Evolutionary conservation across 305 asterid genomes (phyloP), one percentile per base, ranked within the genome.

Genomic region (Plantago coronopus): DNA sequence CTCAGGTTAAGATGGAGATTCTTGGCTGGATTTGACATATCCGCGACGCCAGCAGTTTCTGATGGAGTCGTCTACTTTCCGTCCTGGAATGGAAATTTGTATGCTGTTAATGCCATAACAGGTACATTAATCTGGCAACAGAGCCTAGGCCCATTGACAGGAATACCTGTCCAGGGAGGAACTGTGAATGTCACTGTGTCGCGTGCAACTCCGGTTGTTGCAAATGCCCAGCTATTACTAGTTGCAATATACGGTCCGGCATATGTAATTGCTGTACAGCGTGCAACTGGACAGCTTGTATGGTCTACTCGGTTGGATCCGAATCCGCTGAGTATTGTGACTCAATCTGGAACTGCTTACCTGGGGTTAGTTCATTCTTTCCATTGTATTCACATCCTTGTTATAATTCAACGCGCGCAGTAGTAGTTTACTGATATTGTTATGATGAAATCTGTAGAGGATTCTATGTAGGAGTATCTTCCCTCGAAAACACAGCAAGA

Each of bases 21-120:
- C 72, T n/a, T 58, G 11, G 81, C 97, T 0, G 95, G 95, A 3
- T 83, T 79, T 5, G 97, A 89, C 71, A 72, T 87, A 50, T 73
- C 87, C 2, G 95, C 95, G 0, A 86, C 95, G 0, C 97, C 94
- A 5, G 79, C 95, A 1, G 79, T 84, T 1, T 82, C 81, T 2
- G 60, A 59, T n/a, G 75, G 85, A 15, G 85, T 69, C 0, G 86
- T 84, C 20, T 89, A 84, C 58, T 82, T 89, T 46, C 94, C 97
- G 0, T 82, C 88, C 0, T 89, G 97, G 95, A 84, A 86, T 53
- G 95, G 95, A 0, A 77, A 76, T 42, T 18, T 86, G 37, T 86
- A 84, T 18, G 91, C 95, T 0, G 86, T 86, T 14, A 47, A 75
- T 19, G 91, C 91, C 0, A 0, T 3, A 0, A 81, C 13, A 15